These are phyloP conservation scores for Hyaloscypha bicolor DNA, from an alignment of 495 filamentous ascomycete genomes.

Conservation along the genomic window DNA sequence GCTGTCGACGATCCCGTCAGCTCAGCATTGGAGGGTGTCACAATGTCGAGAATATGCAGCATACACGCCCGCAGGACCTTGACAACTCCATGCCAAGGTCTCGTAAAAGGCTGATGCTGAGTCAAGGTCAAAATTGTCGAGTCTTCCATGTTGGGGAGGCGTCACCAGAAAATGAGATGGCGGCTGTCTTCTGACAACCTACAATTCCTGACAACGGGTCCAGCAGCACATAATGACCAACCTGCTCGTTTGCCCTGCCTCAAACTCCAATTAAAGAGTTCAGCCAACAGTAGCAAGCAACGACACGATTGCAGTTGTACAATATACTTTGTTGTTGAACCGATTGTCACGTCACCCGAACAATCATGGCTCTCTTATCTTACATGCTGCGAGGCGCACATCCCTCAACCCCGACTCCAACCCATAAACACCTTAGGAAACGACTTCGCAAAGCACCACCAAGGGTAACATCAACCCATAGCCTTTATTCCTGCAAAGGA, in stretches of 20 bases:
- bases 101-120: background rate
- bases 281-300: background rate
- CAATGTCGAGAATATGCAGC: background rate
- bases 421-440: background rate
- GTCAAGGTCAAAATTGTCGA: background rate
- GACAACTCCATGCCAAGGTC: background rate
- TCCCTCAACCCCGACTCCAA: background rate
- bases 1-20: background rate
- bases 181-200: slow-evolving; percentile 11
- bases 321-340: background rate
- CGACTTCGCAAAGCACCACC: slow-evolving; percentile 11
- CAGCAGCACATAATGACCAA: slow-evolving; percentile 5
- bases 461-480: background rate
- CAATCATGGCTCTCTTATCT: slow-evolving; percentile 16
- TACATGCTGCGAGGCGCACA: background rate
- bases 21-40: background rate
- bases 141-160: background rate
- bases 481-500: slow-evolving; percentile 3
- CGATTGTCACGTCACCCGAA: background rate
- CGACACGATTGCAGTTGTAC: background rate
- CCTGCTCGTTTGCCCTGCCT: background rate
- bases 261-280: background rate
- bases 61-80: background rate
- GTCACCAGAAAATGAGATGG: slow-evolving; percentile 15
- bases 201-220: background rate